Conservation (phyloP, 2,329 filamentous ascomycete species). For the Colletotrichum coccodes region DNA sequence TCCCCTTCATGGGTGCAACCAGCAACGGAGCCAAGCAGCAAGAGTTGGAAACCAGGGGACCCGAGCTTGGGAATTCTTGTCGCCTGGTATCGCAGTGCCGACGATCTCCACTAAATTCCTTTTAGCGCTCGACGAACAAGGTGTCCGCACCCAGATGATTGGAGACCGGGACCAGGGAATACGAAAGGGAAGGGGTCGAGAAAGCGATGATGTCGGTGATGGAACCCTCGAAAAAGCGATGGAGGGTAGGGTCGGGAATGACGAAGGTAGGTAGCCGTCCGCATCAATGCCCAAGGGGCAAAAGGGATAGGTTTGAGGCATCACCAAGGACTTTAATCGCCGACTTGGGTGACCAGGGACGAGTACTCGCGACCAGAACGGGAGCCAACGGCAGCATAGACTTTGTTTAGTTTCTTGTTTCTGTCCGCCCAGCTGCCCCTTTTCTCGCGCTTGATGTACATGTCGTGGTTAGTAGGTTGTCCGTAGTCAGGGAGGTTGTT, state of each 20-base stretch:
- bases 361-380: no score
- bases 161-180: slow-evolving; percentile 30
- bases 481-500: slow-evolving; percentile 7
- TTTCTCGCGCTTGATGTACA: neutral
- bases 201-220: slow-evolving; percentile 32
- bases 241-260: slow-evolving; percentile 4
- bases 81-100: slow-evolving; percentile 30
- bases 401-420: neutral
- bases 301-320: slow-evolving; percentile 6
- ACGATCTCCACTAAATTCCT: slow-evolving; percentile 30
- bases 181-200: slow-evolving; percentile 28
- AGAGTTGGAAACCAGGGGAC: slow-evolving; percentile 27
- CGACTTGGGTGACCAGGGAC: neutral
- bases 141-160: slow-evolving; percentile 23
- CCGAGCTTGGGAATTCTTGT: slow-evolving; percentile 22
- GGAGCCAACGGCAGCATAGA: neutral
- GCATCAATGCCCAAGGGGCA: slow-evolving; percentile 16
- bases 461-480: neutral
- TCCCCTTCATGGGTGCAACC: slow-evolving; percentile 25
- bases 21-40: slow-evolving; percentile 31
- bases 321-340: neutral
- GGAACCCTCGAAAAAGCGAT: slow-evolving; percentile 15
- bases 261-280: slow-evolving; percentile 26
- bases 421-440: neutral
- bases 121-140: slow-evolving; percentile 33